phyloP scores from a whole-genome alignment of 441 rosid species.

The Adansonia rubrostipa region DNA sequence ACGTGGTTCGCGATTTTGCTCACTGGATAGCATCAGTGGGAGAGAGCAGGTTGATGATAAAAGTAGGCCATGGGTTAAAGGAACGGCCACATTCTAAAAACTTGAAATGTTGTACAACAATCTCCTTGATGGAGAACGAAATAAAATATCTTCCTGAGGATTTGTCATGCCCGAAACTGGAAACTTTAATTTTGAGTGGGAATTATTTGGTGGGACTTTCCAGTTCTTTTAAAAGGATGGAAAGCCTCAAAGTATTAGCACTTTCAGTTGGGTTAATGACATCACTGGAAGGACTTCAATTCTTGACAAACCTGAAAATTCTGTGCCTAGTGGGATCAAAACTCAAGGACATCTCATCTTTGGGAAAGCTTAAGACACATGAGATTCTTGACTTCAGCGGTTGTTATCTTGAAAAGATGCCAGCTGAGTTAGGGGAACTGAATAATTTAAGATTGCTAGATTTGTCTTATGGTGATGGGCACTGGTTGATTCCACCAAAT shows the following conservation, averaged over 20 bases:
- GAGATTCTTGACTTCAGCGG: slow-evolving; percentile 23
- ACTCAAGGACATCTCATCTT: background rate
- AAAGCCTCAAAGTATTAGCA: background rate
- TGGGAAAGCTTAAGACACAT: slow-evolving; percentile 13
- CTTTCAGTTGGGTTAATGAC: background rate
- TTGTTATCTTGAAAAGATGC: background rate
- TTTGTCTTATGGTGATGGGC: background rate
- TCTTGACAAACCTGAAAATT: background rate
- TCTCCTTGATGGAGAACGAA: background rate
- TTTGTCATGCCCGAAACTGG: background rate
- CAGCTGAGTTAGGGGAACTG: slow-evolving; percentile 21
- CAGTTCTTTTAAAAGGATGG: background rate
- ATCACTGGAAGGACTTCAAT: background rate
- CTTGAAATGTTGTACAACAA: background rate
- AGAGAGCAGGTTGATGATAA: background rate
- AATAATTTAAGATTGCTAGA: slow-evolving; percentile 22
- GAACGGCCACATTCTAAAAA: slow-evolving; percentile 10
- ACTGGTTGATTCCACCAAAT: background rate
- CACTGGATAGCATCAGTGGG: slow-evolving; percentile 18
- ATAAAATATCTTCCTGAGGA: background rate
- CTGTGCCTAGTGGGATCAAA: background rate
- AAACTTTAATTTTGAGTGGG: background rate
- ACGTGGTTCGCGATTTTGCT: slow-evolving; percentile 29
- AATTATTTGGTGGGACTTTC: background rate
- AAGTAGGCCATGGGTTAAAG: background rate